Evolutionary conservation across 805 yeast genomes (phyloP), one percentile per base, ranked within the genome.

Genomic region (Brettanomyces nanus): DNA sequence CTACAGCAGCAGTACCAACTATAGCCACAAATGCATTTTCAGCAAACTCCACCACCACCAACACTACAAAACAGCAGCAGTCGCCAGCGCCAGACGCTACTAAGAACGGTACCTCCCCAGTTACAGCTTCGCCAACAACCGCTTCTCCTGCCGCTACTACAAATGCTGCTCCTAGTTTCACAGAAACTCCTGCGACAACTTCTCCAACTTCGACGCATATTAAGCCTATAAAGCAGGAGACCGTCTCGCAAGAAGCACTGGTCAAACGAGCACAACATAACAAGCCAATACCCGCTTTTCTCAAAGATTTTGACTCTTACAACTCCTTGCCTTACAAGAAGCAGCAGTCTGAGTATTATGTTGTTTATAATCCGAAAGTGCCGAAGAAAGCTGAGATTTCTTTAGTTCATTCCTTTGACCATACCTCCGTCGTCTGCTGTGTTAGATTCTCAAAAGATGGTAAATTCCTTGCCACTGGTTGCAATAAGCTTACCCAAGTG

Each of bases 371-470:
- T 64, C 95, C 95, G 29, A 84, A 86, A 20, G 75, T 86, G 46
- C 80, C 83, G 35, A 74, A 75, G 45, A 63, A 68, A 30, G 73
- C 85, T 41, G 97, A 90, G 54, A 89, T 90, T 36, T 92, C 87
- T 36, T 70, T 90, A 45, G 85, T 87, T 49, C 92, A 84, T 56
- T 81, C 95, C 11, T 74, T 90, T 49, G 95, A 85, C 56, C 97
- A 92, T 65, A 74, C 87, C 13, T 83, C 95, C 2, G 97, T 90
- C 32, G 97, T 90, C 36, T 92, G 97, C 68, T 90, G 97, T 62
- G 97, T 90, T 41, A 73, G 95, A 44, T 90, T 92, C 67, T 79
- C 89, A 41, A 77, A 77, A 46, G 95, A 86, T 58, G 97, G 97
- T 45, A 82, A 84, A 63, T 85, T 75, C 56, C 69, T 90, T 49